Evolutionary conservation across 345 rosid genomes (phyloP).

Genomic region (Gossypium arboreum): DNA sequence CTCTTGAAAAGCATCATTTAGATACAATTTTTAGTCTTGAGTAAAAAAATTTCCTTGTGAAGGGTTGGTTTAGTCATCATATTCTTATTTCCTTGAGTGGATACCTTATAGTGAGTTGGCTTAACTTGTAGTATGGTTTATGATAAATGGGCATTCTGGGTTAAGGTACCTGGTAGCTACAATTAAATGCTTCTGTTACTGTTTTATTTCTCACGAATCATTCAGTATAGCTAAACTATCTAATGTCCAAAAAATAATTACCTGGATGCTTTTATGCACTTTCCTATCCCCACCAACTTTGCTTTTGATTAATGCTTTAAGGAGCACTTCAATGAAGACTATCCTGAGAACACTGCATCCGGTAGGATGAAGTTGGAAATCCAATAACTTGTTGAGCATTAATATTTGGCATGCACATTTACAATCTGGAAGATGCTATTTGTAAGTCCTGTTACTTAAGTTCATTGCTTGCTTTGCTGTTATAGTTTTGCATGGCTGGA

Average conservation of each 20-base stretch:
- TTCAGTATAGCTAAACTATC: background rate
- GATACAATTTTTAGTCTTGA: slow-evolving; percentile 1
- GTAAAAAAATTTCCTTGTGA: background rate
- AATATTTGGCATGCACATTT: background rate
- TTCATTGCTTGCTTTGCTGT: slow-evolving; percentile 12
- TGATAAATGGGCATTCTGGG: background rate
- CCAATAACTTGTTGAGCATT: background rate
- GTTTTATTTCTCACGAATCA: background rate
- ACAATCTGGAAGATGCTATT: background rate
- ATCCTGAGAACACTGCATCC: background rate
- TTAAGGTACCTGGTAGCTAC: background rate
- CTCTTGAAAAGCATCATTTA: background rate
- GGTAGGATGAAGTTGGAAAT: background rate
- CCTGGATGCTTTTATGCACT: background rate
- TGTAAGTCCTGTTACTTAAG: background rate
- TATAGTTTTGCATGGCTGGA: slow-evolving; percentile 98
- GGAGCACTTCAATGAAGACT: background rate
- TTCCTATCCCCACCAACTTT: background rate
- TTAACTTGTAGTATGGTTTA: background rate
- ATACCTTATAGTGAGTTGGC: background rate
- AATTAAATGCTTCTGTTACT: background rate
- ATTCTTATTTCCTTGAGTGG: background rate
- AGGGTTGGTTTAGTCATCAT: background rate
- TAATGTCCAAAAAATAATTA: background rate
- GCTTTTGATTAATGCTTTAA: background rate